phyloP scores from a whole-genome alignment of 2,329 filamentous ascomycete genomes.

The Pseudogymnoascus sp. region DNA sequence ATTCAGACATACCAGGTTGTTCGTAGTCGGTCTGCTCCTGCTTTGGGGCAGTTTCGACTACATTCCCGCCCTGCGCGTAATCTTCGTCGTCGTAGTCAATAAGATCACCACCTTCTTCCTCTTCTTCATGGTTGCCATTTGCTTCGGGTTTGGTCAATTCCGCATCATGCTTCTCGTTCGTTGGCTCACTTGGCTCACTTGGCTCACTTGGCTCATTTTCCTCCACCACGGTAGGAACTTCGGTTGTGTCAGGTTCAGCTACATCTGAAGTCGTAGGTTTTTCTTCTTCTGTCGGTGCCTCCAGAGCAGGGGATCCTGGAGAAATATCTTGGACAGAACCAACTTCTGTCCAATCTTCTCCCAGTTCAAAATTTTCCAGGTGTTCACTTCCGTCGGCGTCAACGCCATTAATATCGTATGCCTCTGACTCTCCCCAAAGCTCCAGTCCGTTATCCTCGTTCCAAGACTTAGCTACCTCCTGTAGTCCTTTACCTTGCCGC shows the following conservation, averaged over 20 bases:
- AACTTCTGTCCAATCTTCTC: not conserved
- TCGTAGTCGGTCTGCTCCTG: conserved; percentile 20
- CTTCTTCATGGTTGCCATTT: conserved; percentile 2
- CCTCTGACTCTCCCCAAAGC: conserved; percentile 9
- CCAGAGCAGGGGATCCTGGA: not conserved
- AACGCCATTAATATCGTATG: not conserved
- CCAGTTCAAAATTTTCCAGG: conserved; percentile 16
- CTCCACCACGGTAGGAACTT: not conserved
- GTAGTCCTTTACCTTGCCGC: conserved; percentile 47
- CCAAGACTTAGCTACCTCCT: conserved; percentile 21
- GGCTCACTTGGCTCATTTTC: conserved; percentile 1
- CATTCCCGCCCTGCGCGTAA: not conserved
- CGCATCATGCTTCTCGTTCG: not conserved
- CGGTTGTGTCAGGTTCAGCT: not conserved
- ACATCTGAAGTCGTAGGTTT: conserved; percentile 2
- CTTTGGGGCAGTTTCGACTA: not conserved
- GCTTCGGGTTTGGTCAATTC: not conserved
- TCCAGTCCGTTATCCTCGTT: conserved; percentile 13
- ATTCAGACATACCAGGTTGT: conserved; percentile 8
- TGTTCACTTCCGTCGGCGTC: conserved; percentile 19
- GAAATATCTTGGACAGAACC: conserved; percentile 1
- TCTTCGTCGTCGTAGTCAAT: conserved; percentile 47
- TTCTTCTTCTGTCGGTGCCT: conserved; percentile 13
- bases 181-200: not conserved
- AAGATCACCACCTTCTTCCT: conserved; percentile 34